Evolutionary conservation across 1,284 basidiomycete species (phyloP), one percentile per base, ranked within the genome.

Genomic region (Cutaneotrichosporon sp.): DNA sequence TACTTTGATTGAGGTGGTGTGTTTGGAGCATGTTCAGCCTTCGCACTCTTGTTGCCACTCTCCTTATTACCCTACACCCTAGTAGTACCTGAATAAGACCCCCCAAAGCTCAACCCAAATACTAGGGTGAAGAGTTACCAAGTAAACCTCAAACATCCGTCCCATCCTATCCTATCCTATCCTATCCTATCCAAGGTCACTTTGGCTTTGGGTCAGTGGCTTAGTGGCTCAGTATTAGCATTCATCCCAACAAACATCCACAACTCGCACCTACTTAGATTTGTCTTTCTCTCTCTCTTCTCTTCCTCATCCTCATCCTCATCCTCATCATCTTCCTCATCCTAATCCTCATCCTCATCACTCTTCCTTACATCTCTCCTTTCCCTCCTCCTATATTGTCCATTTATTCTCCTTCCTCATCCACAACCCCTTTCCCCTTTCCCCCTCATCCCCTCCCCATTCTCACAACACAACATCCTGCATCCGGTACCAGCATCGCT

Each of bases 401-500:
- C 38, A 11, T 16, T 10, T 16, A 14, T 16, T n/a, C 16, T 18
- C 16, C 31, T 16, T 18, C 14, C 16, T 8, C 7, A 7, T n/a
- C 2, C 51, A 18, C 51, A 8, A 18, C 51, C 32, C 53, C 53
- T 5, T 34, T 4, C 34, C 32, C 30, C 52, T 10, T 53, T 13
- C 40, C 18, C 16, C 42, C 16, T 18, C n/a, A 16, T n/a, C 16
- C 7, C 16, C 26, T 26, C 18, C 14, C 18, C 18, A 8, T 8
- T n/a, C 16, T 18, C 42, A 18, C 16, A 18, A 18, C 51, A 52
- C n/a, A 26, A 51, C 49, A 26, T 10, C 21, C 30, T 52, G 30
- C 36, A 32, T 50, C 31, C 56, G 58, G 61, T 56, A 62, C 61
- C 57, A 52, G 64, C 31, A 57, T 62, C 32, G 5, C 60, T n/a